A percentile compares a stretch with the other conserved stretches of the same genome.
These are phyloP conservation scores for Aspergillus heteromorphus DNA, from an alignment of 495 filamentous ascomycete species.

Conservation along the genomic window DNA sequence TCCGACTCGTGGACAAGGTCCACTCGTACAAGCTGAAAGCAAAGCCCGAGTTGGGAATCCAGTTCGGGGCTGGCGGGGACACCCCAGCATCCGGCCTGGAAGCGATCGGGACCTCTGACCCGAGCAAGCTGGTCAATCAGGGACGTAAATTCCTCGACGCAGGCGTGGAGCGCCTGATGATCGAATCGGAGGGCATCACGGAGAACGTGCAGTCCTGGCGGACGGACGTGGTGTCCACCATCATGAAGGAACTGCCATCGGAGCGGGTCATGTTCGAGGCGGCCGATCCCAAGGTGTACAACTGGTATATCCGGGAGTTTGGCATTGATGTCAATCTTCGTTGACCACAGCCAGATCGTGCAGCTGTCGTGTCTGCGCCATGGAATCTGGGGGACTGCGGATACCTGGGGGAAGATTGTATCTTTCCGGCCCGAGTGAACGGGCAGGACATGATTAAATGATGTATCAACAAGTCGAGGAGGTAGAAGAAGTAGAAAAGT, in stretches of 20 bases:
- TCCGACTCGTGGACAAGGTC: slow-evolving; percentile 51
- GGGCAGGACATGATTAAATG: too few relatives aligned
- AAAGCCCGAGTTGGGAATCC: slow-evolving; percentile 57
- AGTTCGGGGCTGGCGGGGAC: slow-evolving; percentile 57
- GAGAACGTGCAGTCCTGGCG: slow-evolving; percentile 54
- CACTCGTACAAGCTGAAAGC: slow-evolving; percentile 46
- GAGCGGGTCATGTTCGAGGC: slow-evolving; percentile 61
- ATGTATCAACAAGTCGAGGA: too few relatives aligned
- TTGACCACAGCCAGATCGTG: slow-evolving; percentile 58
- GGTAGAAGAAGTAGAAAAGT: too few relatives aligned
- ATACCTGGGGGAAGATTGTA: slow-evolving; percentile 55
- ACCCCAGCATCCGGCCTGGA: slow-evolving; percentile 45
- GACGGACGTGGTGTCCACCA: slow-evolving; percentile 52
- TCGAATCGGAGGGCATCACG: slow-evolving; percentile 59
- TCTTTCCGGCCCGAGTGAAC: slow-evolving; percentile 34
- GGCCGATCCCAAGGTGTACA: slow-evolving; percentile 53
- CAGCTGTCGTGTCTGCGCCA: slow-evolving; percentile 48
- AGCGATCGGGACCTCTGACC: slow-evolving; percentile 48
- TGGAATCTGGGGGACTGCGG: slow-evolving; percentile 54
- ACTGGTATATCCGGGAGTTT: slow-evolving; percentile 57
- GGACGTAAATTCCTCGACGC: slow-evolving; percentile 48
- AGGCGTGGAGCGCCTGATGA: slow-evolving; percentile 56
- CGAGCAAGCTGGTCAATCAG: slow-evolving; percentile 44
- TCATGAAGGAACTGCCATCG: slow-evolving; percentile 47
- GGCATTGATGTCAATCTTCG: slow-evolving; percentile 56